Evolutionary conservation across 805 yeast species (phyloP).

Genomic region (Cyberlindnera mississippiensis): DNA sequence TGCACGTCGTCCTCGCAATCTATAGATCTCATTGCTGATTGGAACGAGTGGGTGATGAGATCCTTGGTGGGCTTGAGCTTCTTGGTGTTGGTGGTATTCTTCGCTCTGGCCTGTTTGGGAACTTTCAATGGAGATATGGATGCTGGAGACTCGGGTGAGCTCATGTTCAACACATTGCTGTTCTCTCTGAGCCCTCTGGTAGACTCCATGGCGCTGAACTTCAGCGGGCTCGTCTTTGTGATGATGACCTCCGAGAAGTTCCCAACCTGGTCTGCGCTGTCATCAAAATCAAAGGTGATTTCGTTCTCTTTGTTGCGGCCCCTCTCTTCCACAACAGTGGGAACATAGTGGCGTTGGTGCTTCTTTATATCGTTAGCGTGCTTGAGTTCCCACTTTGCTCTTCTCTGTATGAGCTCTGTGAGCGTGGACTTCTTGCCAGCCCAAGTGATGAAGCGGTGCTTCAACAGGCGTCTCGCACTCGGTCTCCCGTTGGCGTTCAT

Average conservation of each 20-base stretch:
- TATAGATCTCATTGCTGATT: slow-evolving; percentile 2
- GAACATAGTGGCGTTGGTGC: slow-evolving; percentile 23
- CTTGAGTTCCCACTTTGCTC: slow-evolving; percentile 36
- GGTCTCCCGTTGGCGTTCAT: slow-evolving; percentile 69
- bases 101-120: background rate
- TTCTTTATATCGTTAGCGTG: slow-evolving; percentile 3
- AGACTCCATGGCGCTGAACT: slow-evolving; percentile 6
- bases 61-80: no score
- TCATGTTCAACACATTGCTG: slow-evolving; percentile 8
- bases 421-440: slow-evolving; percentile 36
- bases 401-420: slow-evolving; percentile 40
- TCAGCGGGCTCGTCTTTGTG: slow-evolving; percentile 20
- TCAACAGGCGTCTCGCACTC: slow-evolving; percentile 54
- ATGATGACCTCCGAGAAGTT: slow-evolving; percentile 22
- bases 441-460: slow-evolving; percentile 48
- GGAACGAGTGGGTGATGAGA: slow-evolving; percentile 9
- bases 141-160: background rate
- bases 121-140: background rate
- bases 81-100: background rate
- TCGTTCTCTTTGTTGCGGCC: slow-evolving; percentile 2
- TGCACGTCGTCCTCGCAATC: slow-evolving; percentile 14
- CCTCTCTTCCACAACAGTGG: slow-evolving; percentile 26
- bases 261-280: slow-evolving; percentile 5
- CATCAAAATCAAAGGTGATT: slow-evolving; percentile 25
- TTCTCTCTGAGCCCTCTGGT: slow-evolving; percentile 10